phyloP scores from a whole-genome alignment of 345 rosid genomes.

The Erucastrum elatum region DNA sequence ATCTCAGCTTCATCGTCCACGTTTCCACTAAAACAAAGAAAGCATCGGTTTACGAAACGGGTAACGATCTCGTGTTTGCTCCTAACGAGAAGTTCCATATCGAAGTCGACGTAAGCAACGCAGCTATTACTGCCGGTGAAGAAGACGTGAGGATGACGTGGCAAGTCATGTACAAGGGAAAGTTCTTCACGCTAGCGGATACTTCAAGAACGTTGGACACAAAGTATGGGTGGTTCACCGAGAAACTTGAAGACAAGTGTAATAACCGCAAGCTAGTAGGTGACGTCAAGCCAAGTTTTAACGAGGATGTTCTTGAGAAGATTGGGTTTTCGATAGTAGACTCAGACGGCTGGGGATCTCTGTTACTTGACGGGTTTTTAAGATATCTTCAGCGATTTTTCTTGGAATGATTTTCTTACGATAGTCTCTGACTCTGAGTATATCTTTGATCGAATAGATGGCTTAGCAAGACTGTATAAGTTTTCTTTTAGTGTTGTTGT shows the following conservation, averaged over 20 bases:
- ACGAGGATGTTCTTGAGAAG: conserved; percentile 17
- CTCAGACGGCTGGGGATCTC: background rate
- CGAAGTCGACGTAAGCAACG: conserved; percentile 13
- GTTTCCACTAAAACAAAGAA: background rate
- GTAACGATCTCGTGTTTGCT: conserved; percentile 14
- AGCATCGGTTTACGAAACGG: background rate
- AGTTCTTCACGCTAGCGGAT: conserved; percentile 1
- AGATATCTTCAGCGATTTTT: conserved; percentile 21
- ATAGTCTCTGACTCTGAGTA: background rate
- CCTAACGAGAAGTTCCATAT: conserved; percentile 10
- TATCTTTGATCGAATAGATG: background rate
- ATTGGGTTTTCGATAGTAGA: background rate
- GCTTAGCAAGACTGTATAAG: background rate
- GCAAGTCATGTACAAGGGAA: background rate
- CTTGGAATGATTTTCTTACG: background rate
- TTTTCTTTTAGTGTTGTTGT: background rate
- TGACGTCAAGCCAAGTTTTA: conserved; percentile 3
- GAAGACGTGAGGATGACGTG: conserved; percentile 9
- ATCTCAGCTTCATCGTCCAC: conserved; percentile 20
- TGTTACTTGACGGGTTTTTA: background rate
- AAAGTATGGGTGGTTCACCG: conserved; percentile 23
- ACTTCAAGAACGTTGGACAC: background rate
- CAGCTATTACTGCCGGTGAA: background rate
- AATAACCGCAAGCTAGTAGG: background rate
- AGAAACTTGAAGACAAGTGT: background rate